Evolutionary conservation across 805 yeast species (phyloP), one percentile per base, ranked within the genome.

Genomic region (Ogataea nonfermentans): DNA sequence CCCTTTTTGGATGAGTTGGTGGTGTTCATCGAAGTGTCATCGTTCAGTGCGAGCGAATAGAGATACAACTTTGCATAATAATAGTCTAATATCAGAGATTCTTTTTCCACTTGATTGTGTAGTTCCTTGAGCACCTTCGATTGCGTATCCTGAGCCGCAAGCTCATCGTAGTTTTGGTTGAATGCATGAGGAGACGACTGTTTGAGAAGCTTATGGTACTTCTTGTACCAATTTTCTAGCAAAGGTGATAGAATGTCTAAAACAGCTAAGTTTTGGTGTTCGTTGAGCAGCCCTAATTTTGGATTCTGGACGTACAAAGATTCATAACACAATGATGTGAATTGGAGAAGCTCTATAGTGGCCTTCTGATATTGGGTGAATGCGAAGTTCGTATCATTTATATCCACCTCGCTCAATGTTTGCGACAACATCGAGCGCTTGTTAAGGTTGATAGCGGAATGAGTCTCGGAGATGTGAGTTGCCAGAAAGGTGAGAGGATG

Each of bases 31-130:
- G 55, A 47, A 9, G 64, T 59, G 39, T 63, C 72, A 27, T 73
- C 78, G 42, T 79, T 72, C 29, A 90, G 66, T 0, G 96, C 95
- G 37, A 89, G 64, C 1, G 96, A 89, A 57, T 79, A 90, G 20
- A 89, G 78, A 59, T 89, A 91, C 24, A 90, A 63, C 49, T 84
- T 84, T 15, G 93, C 81, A 61, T 91, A 90, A 57, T 86, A 79
- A 63, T 76, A 89, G 56, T 90, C 97, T 58, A 89, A 78, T 28
- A 85, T 74, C 39, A 89, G 63, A 2, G 88, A 74, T 56, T 88
- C 95, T 33, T 74, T 64, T 47, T 81, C 89, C 30, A 88, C 58
- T 34, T 65, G 57, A 10, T 59, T 56, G 9, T 63, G 65, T 5
- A 73, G 37, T 24, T 71, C 76, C 29, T 55, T 63, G 9, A 65